Percentiles rank a stretch among this genome's conserved stretches.
These are phyloP conservation scores for Trichoderma brevicompactum DNA, from an alignment of 2,329 filamentous ascomycete genomes.

Conservation along the genomic window DNA sequence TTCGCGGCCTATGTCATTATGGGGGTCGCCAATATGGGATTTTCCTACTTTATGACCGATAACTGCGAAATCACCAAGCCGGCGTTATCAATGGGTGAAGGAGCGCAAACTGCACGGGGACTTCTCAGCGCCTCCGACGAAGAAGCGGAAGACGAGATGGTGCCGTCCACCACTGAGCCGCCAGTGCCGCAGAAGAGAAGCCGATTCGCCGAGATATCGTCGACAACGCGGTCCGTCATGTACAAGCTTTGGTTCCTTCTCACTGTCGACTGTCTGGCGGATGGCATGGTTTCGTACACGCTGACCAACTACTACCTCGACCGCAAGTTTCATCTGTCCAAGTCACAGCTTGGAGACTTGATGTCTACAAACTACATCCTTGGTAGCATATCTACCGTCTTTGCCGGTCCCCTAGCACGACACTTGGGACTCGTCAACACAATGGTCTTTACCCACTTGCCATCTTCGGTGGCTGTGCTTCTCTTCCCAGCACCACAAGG, in stretches of 20 bases:
- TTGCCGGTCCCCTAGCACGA: conserved; percentile 61
- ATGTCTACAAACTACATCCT: conserved; percentile 59
- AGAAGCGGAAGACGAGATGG: conserved; percentile 30
- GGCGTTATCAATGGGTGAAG: background rate
- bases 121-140: conserved; percentile 36
- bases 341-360: conserved; percentile 64
- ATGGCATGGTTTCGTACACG: conserved; percentile 65
- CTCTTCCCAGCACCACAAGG: conserved; percentile 60
- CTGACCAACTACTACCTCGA: conserved; percentile 64
- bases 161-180: too few relatives aligned
- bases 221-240: conserved; percentile 61
- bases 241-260: conserved; percentile 68
- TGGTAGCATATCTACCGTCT: conserved; percentile 56
- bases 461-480: conserved; percentile 64
- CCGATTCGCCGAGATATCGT: conserved; percentile 60
- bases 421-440: conserved; percentile 66
- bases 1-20: conserved; percentile 63
- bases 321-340: conserved; percentile 57
- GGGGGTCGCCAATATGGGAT: conserved; percentile 55
- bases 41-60: conserved; percentile 52
- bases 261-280: conserved; percentile 65
- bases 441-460: conserved; percentile 66
- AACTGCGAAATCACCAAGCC: conserved; percentile 52
- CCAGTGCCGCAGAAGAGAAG: background rate
- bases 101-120: conserved; percentile 30